Base-by-base conservation (phyloP, 371 early-diverging fungal species). In the Mortierella sp. region DNA sequence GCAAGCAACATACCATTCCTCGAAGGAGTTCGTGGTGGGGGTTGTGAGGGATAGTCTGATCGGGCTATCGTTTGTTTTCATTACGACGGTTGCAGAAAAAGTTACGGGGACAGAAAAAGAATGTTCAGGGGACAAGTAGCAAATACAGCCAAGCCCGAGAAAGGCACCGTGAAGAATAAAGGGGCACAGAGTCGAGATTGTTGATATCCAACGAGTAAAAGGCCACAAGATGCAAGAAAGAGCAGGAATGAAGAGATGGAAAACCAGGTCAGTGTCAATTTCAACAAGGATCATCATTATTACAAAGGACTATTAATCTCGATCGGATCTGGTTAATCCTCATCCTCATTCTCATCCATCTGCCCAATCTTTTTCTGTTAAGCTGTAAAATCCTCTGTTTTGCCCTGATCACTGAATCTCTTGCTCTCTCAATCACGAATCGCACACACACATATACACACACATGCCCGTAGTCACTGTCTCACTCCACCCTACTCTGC, bases 1-100 rank as follows among this genome's bases (percentile, higher is more conserved):
- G 40, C 5, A 58, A 23, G n/a, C 13, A 53, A 31, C 69, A 19
- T 75, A 75, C 75, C 75, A 49, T 60, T 69, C 53, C 75, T 68
- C 26, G 75, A 74, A 15, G 75, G 75, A 45, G 69, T 47, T 28
- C 74, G 67, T 67, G 74, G 68, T 28, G 74, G 68, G 23, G 75
- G 69, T 35, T 64, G 69, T 68, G 75, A 63, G 23, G 61, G 28
- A 40, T 63, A 29, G 57, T 58, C 43, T 47, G 57, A 17, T 22
- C 64, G 53, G 54, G 67, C 67, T 66, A 45, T 28, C 6, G 15
- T 13, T 22, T 34, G 57, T 35, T 32, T 13, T 47, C 26, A 37
- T 35, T 35, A 26, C 26, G 28, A 57, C 49, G 54, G 51, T 61
- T n/a, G 10, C 47, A 47, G 22, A 49, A 51, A 66, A 23, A 45